phyloP scores from a whole-genome alignment of 257 asterid genomes.

The Handroanthus guayacan region DNA sequence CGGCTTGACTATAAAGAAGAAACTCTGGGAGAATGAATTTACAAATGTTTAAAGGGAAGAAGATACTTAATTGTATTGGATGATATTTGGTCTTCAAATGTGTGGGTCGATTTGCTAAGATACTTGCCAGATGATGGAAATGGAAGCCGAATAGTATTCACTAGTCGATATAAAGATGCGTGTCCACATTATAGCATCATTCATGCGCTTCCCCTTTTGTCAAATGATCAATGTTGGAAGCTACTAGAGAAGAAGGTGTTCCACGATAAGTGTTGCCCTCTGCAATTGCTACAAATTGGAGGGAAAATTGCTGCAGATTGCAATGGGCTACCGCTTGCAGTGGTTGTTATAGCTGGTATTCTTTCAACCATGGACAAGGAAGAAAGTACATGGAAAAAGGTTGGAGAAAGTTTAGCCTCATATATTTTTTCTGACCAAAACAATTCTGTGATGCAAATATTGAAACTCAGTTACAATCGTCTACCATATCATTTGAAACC shows the following conservation, averaged over 20 bases:
- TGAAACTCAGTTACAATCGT: conserved; percentile 29
- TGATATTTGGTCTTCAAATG: conserved; percentile 48
- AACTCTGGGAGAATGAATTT: conserved; percentile 9
- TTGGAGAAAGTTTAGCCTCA: conserved; percentile 13
- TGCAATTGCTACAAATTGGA: background rate
- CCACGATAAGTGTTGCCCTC: conserved; percentile 4
- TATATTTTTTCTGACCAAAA: background rate
- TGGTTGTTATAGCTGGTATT: conserved; percentile 49
- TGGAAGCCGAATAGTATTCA: conserved; percentile 40
- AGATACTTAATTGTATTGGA: conserved; percentile 48
- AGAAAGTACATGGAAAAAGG: too few relatives aligned
- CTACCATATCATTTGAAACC: conserved; percentile 32
- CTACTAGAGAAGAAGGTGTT: conserved; percentile 27
- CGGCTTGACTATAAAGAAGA: conserved; percentile 26
- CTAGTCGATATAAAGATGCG: background rate
- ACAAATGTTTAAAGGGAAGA: conserved; percentile 30
- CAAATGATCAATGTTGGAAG: conserved; percentile 26
- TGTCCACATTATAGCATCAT: conserved; percentile 2
- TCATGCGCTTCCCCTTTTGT: conserved; percentile 1
- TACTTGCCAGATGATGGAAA: conserved; percentile 28
- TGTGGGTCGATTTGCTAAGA: conserved; percentile 30
- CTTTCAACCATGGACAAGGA: conserved; percentile 23
- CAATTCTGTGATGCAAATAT: background rate
- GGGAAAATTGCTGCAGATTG: conserved; percentile 35
- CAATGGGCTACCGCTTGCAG: conserved; percentile 45